phyloP scores from a whole-genome alignment of 352 stramenopile species.

The Globisporangium megalacanthum region DNA sequence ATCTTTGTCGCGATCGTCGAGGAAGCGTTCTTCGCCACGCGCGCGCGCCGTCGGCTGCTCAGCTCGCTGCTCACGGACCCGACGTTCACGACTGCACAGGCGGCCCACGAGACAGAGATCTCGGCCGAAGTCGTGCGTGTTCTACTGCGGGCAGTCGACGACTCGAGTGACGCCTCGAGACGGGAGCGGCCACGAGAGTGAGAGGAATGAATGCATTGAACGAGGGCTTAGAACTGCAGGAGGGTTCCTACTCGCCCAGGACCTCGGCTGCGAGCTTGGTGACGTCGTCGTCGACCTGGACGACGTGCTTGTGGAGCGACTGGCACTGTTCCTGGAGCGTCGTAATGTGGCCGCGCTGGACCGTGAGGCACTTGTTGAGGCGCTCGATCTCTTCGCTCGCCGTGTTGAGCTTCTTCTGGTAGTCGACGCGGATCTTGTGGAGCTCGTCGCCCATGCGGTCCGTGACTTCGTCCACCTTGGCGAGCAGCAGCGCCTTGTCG shows the following conservation, averaged over 20 bases:
- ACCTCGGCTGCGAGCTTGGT: slow-evolving; percentile 80
- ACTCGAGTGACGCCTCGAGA: not conserved
- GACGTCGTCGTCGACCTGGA: slow-evolving; percentile 82
- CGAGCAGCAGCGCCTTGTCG: slow-evolving; percentile 67
- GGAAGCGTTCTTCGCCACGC: slow-evolving; percentile 88
- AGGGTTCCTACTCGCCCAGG: slow-evolving; percentile 44
- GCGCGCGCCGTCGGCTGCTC: slow-evolving; percentile 51
- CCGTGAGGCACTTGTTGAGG: slow-evolving; percentile 80
- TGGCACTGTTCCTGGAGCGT: slow-evolving; percentile 81
- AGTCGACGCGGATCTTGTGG: slow-evolving; percentile 69
- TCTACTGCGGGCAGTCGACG: slow-evolving; percentile 40
- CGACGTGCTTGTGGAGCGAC: slow-evolving; percentile 79
- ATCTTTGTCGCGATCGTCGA: slow-evolving; percentile 91
- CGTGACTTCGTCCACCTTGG: slow-evolving; percentile 80
- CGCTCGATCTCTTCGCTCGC: slow-evolving; percentile 79
- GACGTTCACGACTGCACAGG: slow-evolving; percentile 24
- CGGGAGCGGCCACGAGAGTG: slow-evolving; percentile 4
- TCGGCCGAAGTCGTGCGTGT: slow-evolving; percentile 50
- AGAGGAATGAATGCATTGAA: too few species aligned
- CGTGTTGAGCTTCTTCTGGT: slow-evolving; percentile 80
- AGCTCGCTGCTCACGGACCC: slow-evolving; percentile 56
- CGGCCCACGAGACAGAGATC: slow-evolving; percentile 37
- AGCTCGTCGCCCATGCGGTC: slow-evolving; percentile 74
- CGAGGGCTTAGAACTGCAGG: not conserved
- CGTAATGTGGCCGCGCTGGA: slow-evolving; percentile 79